Evolutionary conservation across 371 early-diverging fungal species (phyloP), one percentile per base, ranked within the genome.

Genomic region (Mucor ambiguus): DNA sequence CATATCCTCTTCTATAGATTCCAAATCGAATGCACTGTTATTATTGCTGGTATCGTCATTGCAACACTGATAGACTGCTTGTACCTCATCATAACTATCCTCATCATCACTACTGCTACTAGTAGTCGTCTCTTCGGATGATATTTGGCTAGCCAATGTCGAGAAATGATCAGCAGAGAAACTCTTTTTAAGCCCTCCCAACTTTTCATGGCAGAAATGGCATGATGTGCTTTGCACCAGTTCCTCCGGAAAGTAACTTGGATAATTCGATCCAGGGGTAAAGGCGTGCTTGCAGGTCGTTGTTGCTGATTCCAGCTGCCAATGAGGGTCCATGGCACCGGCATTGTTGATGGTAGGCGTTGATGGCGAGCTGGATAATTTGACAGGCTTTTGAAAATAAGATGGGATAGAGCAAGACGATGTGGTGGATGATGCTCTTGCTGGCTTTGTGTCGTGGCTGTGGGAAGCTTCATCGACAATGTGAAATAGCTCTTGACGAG

Each of bases 301-400:
- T 4, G 32, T 3, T 55, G 24, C 14, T 28, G 52, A 26, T 3
- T 18, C 24, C 0, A 26, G 43, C n/a, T 54, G 29, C 37, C 63
- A 29, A 29, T 22, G 9, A 16, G 11, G 30, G 5, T 14, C 16
- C 9, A 14, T 28, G 14, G 12, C 0, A 28, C 28, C 5, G 24
- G 24, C 26, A 22, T 43, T 54, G n/a, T 43, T 38, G 29, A 63
- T 29, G 2, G 41, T 63, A n/a, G 63, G 63, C 16, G 63, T 63
- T 4, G 63, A 63, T 55, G 63, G 63, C 2, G 63, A 63, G 22
- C 63, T 63, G n/a, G 37, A 41, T 35, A 63, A 28, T 16, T 52
- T 52, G 28, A 52, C 24, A 26, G 28, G 52, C 28, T 3, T 26
- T 41, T 38, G 35, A 5, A 43, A 24, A 2, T 59, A 24, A 1